Evolutionary conservation across 371 early-diverging fungal species (phyloP), one percentile per base, ranked within the genome.

Genomic region (Haplosporangium sp.): DNA sequence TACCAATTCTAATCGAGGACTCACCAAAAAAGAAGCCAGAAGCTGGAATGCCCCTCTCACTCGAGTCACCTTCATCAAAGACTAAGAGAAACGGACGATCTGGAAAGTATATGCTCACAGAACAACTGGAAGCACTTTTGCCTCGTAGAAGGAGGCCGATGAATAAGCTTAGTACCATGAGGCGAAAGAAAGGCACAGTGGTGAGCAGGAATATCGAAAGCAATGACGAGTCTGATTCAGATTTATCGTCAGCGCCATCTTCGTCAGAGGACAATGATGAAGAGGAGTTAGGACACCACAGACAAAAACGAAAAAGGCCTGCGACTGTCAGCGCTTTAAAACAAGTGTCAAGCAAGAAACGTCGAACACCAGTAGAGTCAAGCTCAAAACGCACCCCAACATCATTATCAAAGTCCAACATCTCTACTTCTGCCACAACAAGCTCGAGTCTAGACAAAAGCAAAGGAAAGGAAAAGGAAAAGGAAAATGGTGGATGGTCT

Each of bases 21-120:
- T 60, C 78, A 1, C 78, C 78, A 7, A 56, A 19, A 27, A 78
- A 58, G 63, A 73, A 57, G 10, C 78, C 78, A 2, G 78, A 78
- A 37, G 78, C 78, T 19, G 78, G 78, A 15, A 61, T 73, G 70
- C 78, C 78, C 1, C 11, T 42, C 2, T 64, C 72, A 11, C 34
- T 56, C 47, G 77, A 71, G 4, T 57, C 55, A 0, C 34, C 69
- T 11, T 40, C 65, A 7, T 35, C 44, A 27, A 17, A 40, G 2
- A 47, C 42, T 13, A 7, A 50, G 1, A 47, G 10, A 11, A 61
- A 27, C 11, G 58, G 52, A 61, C 53, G 37, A 13, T 2, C 37
- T 17, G 69, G 56, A n/a, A 61, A 61, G 35, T 66, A 58, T 17
- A 35, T 67, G 53, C 56, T 34, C 8, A 69, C 78, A 4, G 73